Conservation (phyloP, 257 asterid genomes). For the Euphrasia confusa region DNA sequence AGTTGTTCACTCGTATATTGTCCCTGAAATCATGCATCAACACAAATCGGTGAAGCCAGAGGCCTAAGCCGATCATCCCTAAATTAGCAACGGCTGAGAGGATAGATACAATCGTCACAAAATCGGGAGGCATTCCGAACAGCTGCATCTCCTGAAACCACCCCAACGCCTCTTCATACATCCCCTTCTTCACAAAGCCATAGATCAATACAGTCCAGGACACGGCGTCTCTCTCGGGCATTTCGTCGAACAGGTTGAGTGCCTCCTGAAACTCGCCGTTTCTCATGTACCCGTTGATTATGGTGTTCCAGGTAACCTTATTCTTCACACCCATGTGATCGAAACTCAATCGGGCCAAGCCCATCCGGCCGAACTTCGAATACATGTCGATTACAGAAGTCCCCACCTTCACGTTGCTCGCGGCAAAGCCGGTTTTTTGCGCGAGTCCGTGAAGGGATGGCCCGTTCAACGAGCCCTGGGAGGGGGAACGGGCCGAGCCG, state of each 20-base stretch:
- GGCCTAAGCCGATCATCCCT: conserved; percentile 65
- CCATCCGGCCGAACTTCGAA: conserved; percentile 47
- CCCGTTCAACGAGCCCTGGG: conserved; percentile 34
- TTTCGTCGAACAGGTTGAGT: conserved; percentile 54
- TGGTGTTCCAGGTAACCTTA: conserved; percentile 69
- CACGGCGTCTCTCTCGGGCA: conserved; percentile 62
- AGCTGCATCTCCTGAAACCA: conserved; percentile 72
- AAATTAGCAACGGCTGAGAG: conserved; percentile 68
- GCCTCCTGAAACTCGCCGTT: conserved; percentile 48
- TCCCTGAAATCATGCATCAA: conserved; percentile 28
- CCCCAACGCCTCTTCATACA: conserved; percentile 47
- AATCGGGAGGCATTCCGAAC: conserved; percentile 52
- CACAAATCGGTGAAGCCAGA: conserved; percentile 59
- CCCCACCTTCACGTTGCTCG: conserved; percentile 52
- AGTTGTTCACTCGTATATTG: conserved; percentile 47
- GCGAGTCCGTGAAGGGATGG: conserved; percentile 50
- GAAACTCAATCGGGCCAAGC: conserved; percentile 44
- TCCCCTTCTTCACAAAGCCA: conserved; percentile 60
- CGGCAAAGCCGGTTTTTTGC: conserved; percentile 27
- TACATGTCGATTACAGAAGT: conserved; percentile 73
- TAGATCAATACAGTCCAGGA: conserved; percentile 74
- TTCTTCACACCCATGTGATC: conserved; percentile 44
- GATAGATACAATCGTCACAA: conserved; percentile 49
- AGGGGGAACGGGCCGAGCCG: conserved; percentile 58
- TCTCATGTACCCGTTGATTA: conserved; percentile 64